Evolutionary conservation across 306 rosid genomes (phyloP), one percentile per base, ranked within the genome.

Genomic region (Inga oerstediana): DNA sequence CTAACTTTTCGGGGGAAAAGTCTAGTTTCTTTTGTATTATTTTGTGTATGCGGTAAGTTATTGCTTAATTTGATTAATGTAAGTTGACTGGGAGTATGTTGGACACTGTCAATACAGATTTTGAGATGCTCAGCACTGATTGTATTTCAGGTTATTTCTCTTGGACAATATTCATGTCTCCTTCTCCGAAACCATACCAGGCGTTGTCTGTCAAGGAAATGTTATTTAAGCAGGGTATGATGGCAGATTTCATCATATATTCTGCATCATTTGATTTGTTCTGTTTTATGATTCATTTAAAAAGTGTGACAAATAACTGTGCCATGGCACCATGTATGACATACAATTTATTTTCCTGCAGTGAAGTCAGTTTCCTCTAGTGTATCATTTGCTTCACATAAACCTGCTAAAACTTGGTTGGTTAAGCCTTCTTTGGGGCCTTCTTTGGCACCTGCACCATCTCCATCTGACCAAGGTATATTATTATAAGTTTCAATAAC

Each of bases 401-500:
- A 88, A 76, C 83, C 37, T 66, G 83, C 72, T 46, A 78, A 64
- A 77, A 76, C 41, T 56, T 75, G 86, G 84, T 79, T 81, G 75
- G 69, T 70, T 85, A 88, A 87, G 79, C 85, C 89, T 72, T 85
- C 85, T 39, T 71, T 59, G 24, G 80, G 85, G 79, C 85, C 89
- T 72, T 85, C 86, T 41, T 67, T 59, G 24, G 81, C 89, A 54
- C 93, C 86, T 82, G 86, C 78, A 79, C 92, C 91, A 65, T 87
- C 97, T 89, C 92, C 94, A 84, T 65, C 64, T 80, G 68, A 75
- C 86, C 80, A 75, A 87, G 96, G 98, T 87, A 82, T 81, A 32
- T 49, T 65, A 68, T 76, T 35, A 44, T 32, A 22, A 44, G 54
- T 81, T 65, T 67, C 70, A 59, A 41, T 64, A 84, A 30, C 37